Base-by-base conservation (phyloP, 2,329 filamentous ascomycete species). In the Pyrenophora teres region DNA sequence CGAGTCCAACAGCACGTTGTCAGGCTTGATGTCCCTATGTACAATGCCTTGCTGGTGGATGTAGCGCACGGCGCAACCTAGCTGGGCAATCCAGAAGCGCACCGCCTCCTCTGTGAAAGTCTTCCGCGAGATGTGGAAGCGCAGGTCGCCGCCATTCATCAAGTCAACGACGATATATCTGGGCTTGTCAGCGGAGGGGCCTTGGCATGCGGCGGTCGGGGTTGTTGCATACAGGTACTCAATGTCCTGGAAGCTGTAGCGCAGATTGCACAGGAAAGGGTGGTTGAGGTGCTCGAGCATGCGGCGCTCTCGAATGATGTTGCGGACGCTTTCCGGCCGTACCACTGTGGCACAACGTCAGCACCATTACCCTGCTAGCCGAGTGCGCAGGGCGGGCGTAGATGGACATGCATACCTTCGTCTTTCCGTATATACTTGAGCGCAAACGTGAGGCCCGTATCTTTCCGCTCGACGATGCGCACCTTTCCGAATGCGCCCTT, bases 221-320 rank as follows among this genome's bases (percentile, higher is more conserved):
- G 4, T 13, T 15, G n/a, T 21, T 19, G 75, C 89, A 69, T 81
- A 96, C 91, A 99, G 88, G 77, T 99, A 99, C 76, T 99, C 94
- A 66, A 97, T 92, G 76, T 99, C 94, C 77, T 99, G 94, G 73
- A 99, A 99, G 77, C 92, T 97, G 78, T 97, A 99, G 68, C 94
- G 89, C 80, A 99, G 80, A 76, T 99, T 99, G 80, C 93, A 97
- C 64, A 99, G 89, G 74, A 97, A 99, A 21, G 93, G 92, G 70
- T 99, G 94, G 73, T 96, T 97, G 67, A 99, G 83, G 74, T 97
- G 92, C 78, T 99, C 92, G 70, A 99, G 84, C 94, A 99, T 99
- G 72, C 93, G 87, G 59, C 94, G 86, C 80, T 99, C 94, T 65
- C 94, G 88, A 70, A 99, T 94, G 64, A 99, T 99, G 74, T 99